phyloP scores from a whole-genome alignment of 2,329 filamentous ascomycete species.

The Chaetomium globosum region DNA sequence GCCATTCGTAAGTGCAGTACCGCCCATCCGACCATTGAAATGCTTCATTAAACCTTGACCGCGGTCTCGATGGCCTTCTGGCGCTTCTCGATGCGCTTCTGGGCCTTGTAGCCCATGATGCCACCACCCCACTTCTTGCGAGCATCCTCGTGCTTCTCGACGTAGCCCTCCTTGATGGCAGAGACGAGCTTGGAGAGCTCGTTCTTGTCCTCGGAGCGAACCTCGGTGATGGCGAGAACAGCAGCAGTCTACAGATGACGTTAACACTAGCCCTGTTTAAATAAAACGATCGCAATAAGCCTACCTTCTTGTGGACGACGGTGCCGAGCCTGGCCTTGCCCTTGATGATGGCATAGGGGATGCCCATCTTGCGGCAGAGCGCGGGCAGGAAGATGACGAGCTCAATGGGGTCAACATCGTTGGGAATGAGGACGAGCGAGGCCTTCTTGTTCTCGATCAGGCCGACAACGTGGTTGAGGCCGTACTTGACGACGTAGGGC shows the following conservation, averaged over 20 bases:
- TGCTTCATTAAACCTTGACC: slow-evolving; percentile 85
- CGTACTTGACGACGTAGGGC: slow-evolving; percentile 99
- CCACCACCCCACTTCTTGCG: slow-evolving; percentile 98
- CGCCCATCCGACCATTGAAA: slow-evolving; percentile 37
- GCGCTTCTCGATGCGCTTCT: slow-evolving; percentile 76
- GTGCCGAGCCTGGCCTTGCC: slow-evolving; percentile 99
- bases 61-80: slow-evolving; percentile 90
- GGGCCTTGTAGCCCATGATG: slow-evolving; percentile 97
- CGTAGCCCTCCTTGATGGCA: slow-evolving; percentile 96
- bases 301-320: slow-evolving; percentile 98
- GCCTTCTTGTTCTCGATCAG: slow-evolving; percentile 99
- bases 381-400: slow-evolving; percentile 98
- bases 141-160: slow-evolving; percentile 89
- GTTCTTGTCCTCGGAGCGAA: slow-evolving; percentile 96
- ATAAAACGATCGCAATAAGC: neutral
- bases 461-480: slow-evolving; percentile 98
- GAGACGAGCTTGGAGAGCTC: slow-evolving; percentile 97
- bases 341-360: slow-evolving; percentile 99
- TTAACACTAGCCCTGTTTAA: slow-evolving; percentile 7
- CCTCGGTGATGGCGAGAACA: slow-evolving; percentile 93
- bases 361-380: slow-evolving; percentile 99
- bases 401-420: slow-evolving; percentile 99
- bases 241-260: slow-evolving; percentile 75
- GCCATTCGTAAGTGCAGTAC: slow-evolving; percentile 41
- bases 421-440: slow-evolving; percentile 94